A percentile compares a stretch with the other conserved stretches of the same genome.
These are phyloP conservation scores for Neovahlkampfia damariscottae DNA, from an alignment of 78 protist species.

Conservation along the genomic window DNA sequence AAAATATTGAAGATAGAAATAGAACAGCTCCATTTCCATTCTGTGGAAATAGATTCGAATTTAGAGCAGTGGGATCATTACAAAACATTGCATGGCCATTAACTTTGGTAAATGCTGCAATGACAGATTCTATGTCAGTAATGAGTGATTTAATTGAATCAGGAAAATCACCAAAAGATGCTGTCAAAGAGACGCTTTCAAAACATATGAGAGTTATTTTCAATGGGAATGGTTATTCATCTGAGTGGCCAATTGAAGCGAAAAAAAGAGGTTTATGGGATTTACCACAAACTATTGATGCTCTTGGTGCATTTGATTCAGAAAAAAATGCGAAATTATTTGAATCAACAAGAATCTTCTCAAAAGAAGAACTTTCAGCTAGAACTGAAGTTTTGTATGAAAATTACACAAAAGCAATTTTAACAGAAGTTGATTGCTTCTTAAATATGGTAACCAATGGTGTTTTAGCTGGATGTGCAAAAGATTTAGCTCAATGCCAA, in stretches of 20 bases:
- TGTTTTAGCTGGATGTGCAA: no score
- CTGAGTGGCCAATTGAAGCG: constrained; percentile 57
- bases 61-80: constrained; percentile 81
- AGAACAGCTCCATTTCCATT: constrained; percentile 89
- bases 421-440: constrained; percentile 57
- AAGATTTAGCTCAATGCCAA: no score
- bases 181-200: constrained; percentile 42
- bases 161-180: not conserved
- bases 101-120: constrained; percentile 39
- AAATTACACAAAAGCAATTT: constrained; percentile 35
- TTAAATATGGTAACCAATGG: constrained; percentile 41
- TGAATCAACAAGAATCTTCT: constrained; percentile 24
- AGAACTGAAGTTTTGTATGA: constrained; percentile 38
- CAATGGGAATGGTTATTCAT: constrained; percentile 76
- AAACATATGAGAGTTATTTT: constrained; percentile 51
- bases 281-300: constrained; percentile 44
- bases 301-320: constrained; percentile 19
- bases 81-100: constrained; percentile 41
- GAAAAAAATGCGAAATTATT: constrained; percentile 68
- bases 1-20: constrained; percentile 77
- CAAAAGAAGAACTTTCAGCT: constrained; percentile 37
- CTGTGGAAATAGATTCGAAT: constrained; percentile 75
- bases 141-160: not conserved
- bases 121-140: constrained; percentile 1
- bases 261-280: constrained; percentile 49